Evolutionary conservation across 192 early-diverging fungal genomes (phyloP), one percentile per base, ranked within the genome.

Genomic region (Gamsiella multidivaricata): DNA sequence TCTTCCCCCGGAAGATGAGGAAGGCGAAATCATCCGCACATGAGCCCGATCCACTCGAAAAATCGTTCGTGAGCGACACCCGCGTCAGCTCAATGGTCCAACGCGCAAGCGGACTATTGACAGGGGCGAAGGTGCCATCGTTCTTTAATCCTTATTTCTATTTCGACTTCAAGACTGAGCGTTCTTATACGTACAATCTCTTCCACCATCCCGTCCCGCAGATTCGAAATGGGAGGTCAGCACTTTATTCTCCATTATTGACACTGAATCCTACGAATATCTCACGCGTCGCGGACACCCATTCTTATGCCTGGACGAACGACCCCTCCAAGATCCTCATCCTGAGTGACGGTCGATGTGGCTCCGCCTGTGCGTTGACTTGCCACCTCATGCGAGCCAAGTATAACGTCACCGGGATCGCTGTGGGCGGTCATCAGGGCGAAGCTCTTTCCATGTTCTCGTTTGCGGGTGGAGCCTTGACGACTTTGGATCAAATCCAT

Each of bases 331-430:
- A 60, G 4, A 43, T 69, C n/a, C 46, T 33, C n/a, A 18, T 69
- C 22, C 18, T 61, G 49, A 43, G 56, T 4, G 67, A 69, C 23
- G 67, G 67, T 32, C 57, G 50, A 8, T 69, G 56, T 43, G 57
- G 57, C 23, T 69, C 67, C 33, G 67, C 50, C 0, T 60, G 49
- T 41, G 57, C 55, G 6, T 23, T 69, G 49, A 28, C 57, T 2
- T 15, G 28, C 14, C 11, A 43, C 14, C 46, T 33, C 18, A 61
- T 60, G 2, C 25, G 11, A 0, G 29, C 4, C 17, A 6, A 25
- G 3, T 34, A 69, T 28, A 42, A 42, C 15, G 67, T 69, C 3
- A 41, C n/a, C 11, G 31, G 49, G 3, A 32, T 47, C 25, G 47
- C 29, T 25, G 20, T 69, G 14, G 67, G 50, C 2, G 67, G 67